These are phyloP conservation scores for Coemansia umbellata DNA, from an alignment of 192 early-diverging fungal species.

Conservation along the genomic window DNA sequence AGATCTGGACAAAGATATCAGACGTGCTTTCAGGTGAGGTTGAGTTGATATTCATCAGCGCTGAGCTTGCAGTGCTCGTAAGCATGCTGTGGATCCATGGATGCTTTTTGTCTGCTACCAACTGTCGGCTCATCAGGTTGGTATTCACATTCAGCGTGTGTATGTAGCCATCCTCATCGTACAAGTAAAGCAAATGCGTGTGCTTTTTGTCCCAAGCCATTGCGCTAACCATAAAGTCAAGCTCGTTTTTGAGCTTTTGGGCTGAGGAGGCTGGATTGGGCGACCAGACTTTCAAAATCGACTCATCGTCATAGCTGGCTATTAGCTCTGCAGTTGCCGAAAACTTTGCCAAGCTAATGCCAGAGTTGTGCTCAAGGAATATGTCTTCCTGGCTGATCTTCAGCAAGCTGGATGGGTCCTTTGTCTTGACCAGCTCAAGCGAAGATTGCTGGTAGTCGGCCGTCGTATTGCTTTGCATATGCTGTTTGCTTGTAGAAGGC, in stretches of 20 bases:
- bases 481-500: not conserved
- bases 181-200: conserved; percentile 43
- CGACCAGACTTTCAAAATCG: conserved; percentile 47
- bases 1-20: conserved; percentile 32
- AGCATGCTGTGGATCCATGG: conserved; percentile 47
- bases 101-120: conserved; percentile 20
- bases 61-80: conserved; percentile 28
- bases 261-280: conserved; percentile 28
- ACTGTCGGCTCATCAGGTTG: conserved; percentile 42
- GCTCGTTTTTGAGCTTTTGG: conserved; percentile 47
- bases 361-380: conserved; percentile 50
- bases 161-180: conserved; percentile 41
- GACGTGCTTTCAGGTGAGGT: conserved; percentile 38
- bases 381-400: conserved; percentile 49
- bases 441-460: not conserved
- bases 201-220: conserved; percentile 50
- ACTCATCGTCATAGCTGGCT: conserved; percentile 53
- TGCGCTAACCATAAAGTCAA: conserved; percentile 40
- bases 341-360: conserved; percentile 39
- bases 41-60: conserved; percentile 39
- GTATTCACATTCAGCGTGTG: conserved; percentile 46
- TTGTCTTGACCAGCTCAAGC: conserved; percentile 10
- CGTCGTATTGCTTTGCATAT: not conserved
- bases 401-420: conserved; percentile 33
- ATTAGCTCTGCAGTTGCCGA: conserved; percentile 40